Percentiles rank a stretch among this genome's conserved stretches.
Evolutionary conservation across 1,284 basidiomycete species (phyloP).

Genomic region (Trichosporon faecale): DNA sequence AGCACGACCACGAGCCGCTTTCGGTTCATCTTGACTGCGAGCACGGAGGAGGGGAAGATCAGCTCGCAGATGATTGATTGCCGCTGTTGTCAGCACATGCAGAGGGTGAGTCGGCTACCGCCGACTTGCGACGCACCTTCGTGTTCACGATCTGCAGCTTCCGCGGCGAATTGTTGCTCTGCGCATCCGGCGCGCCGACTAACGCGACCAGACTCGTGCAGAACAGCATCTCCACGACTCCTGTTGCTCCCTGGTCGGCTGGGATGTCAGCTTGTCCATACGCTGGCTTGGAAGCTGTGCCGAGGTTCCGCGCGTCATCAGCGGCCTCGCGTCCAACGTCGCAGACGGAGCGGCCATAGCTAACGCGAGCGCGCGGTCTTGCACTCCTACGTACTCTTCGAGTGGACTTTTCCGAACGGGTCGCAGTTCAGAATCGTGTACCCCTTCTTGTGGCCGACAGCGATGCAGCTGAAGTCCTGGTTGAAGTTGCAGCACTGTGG

Average conservation of each 20-base stretch:
- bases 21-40: conserved; percentile 93
- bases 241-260: conserved; percentile 80
- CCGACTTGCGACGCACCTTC: conserved; percentile 61
- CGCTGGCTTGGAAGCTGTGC: too few relatives aligned
- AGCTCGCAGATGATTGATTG: conserved; percentile 99
- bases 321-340: neutral
- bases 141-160: conserved; percentile 98
- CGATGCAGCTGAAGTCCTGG: conserved; percentile 65
- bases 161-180: conserved; percentile 78
- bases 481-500: conserved; percentile 52
- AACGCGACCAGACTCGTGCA: conserved; percentile 95
- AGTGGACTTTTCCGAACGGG: conserved; percentile 93
- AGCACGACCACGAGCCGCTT: conserved; percentile 94
- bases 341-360: neutral
- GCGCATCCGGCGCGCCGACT: conserved; percentile 83
- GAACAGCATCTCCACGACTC: conserved; percentile 99
- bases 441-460: conserved; percentile 90
- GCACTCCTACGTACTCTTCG: conserved; percentile 56
- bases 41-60: conserved; percentile 90
- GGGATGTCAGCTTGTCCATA: conserved; percentile 42
- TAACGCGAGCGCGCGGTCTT: neutral
- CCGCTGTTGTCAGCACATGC: conserved; percentile 59
- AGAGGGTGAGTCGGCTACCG: neutral
- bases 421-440: conserved; percentile 98
- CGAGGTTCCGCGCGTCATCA: neutral